These are phyloP conservation scores for Suillus variegatus DNA, from an alignment of 768 basidiomycete species.

Conservation along the genomic window DNA sequence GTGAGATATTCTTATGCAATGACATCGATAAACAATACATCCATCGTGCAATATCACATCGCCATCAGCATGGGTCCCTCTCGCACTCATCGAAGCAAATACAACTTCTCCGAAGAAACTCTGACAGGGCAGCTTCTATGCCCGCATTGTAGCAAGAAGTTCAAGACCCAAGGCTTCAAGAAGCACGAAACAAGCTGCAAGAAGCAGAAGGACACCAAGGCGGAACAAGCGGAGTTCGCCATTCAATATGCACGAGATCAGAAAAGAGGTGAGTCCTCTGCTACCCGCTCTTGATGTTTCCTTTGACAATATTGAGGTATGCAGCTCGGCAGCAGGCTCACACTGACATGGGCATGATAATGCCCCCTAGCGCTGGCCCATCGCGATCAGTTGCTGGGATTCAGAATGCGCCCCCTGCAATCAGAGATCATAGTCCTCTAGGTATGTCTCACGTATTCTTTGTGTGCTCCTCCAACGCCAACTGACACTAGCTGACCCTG, in stretches of 20 bases:
- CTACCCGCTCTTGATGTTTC: neutral
- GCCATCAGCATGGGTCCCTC: neutral
- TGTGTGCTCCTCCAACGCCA: neutral
- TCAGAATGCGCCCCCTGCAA: neutral
- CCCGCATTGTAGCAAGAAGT: neutral
- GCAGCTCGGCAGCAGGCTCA: neutral
- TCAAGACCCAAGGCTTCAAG: conserved; percentile 6
- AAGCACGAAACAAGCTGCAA: conserved; percentile 4
- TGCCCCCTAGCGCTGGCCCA: neutral
- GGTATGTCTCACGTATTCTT: neutral
- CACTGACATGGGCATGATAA: neutral
- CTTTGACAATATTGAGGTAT: neutral
- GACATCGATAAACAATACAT: neutral
- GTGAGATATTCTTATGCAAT: neutral
- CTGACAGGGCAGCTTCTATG: conserved; percentile 1
- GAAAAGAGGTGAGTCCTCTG: conserved; percentile 5
- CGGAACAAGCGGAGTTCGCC: neutral
- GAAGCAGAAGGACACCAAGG: neutral
- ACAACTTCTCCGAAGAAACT: neutral
- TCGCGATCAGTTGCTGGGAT: neutral
- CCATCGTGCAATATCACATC: neutral
- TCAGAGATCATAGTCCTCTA: neutral
- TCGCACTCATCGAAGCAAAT: neutral
- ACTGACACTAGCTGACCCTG: neutral
- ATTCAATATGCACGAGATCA: neutral